phyloP scores from a whole-genome alignment of 768 basidiomycete genomes.

The Xerocomellus intermedius region DNA sequence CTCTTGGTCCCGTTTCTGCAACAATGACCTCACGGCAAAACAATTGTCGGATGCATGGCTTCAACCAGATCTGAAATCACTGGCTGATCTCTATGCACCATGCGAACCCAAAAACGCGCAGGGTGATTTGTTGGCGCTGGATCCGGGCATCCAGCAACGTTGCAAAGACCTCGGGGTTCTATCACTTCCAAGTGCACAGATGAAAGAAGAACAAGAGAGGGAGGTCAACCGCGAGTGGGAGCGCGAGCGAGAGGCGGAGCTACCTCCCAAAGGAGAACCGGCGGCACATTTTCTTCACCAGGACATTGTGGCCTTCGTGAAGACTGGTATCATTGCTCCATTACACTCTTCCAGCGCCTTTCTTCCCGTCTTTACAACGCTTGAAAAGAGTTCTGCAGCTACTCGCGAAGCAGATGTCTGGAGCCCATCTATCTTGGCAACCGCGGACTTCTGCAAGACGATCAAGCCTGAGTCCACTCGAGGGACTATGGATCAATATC shows the following conservation, averaged over 20 bases:
- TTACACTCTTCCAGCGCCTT: slow-evolving; percentile 16
- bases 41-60: not conserved
- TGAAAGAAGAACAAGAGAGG: slow-evolving; percentile 46
- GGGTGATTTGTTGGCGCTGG: not conserved
- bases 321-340: slow-evolving; percentile 24
- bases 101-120: not conserved
- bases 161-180: slow-evolving; percentile 13
- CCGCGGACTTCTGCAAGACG: slow-evolving; percentile 12
- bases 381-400: not conserved
- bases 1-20: slow-evolving; percentile 12
- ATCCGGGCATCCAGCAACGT: slow-evolving; percentile 3
- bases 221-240: slow-evolving; percentile 44
- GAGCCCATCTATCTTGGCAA: slow-evolving; percentile 8
- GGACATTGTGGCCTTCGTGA: slow-evolving; percentile 32
- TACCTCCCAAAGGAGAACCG: slow-evolving; percentile 29
- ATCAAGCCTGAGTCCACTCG: not conserved
- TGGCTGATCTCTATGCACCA: slow-evolving; percentile 35
- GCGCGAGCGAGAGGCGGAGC: slow-evolving; percentile 36
- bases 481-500: slow-evolving; percentile 7
- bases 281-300: slow-evolving; percentile 13
- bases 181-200: slow-evolving; percentile 7
- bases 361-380: slow-evolving; percentile 9
- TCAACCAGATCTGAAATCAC: slow-evolving; percentile 30
- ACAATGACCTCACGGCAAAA: not conserved
- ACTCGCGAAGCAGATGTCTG: slow-evolving; percentile 21